These are phyloP conservation scores for Coemansia sp. DNA, from an alignment of 192 early-diverging fungal genomes.

Conservation along the genomic window DNA sequence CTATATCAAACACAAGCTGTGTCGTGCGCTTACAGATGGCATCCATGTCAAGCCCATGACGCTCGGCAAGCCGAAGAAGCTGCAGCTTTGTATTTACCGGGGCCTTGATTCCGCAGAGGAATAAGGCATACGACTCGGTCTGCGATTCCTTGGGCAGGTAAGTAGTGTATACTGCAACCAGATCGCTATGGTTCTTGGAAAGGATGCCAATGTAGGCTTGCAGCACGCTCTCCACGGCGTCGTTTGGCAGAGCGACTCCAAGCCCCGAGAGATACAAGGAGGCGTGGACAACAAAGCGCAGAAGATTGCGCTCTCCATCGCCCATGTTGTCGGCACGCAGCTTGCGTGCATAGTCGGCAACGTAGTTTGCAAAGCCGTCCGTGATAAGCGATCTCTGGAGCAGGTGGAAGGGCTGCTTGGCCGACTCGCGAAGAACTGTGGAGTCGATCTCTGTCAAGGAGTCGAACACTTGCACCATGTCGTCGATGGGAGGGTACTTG, in stretches of 20 bases:
- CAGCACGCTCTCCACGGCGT: slow-evolving; percentile 56
- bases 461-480: slow-evolving; percentile 19
- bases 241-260: slow-evolving; percentile 49
- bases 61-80: slow-evolving; percentile 46
- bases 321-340: slow-evolving; percentile 3
- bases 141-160: slow-evolving; percentile 53
- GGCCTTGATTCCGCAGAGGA: slow-evolving; percentile 47
- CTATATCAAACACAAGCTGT: slow-evolving; percentile 20
- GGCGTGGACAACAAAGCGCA: slow-evolving; percentile 72
- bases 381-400: slow-evolving; percentile 36
- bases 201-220: slow-evolving; percentile 56
- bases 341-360: slow-evolving; percentile 15
- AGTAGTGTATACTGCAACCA: slow-evolving; percentile 58
- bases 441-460: slow-evolving; percentile 26
- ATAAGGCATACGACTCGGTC: slow-evolving; percentile 55
- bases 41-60: slow-evolving; percentile 44
- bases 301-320: slow-evolving; percentile 37
- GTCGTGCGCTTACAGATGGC: slow-evolving; percentile 49
- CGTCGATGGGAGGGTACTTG: slow-evolving; percentile 24
- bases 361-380: slow-evolving; percentile 23
- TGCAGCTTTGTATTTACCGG: slow-evolving; percentile 33
- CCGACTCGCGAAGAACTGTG: slow-evolving; percentile 13
- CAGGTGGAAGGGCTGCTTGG: slow-evolving; percentile 30
- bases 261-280: slow-evolving; percentile 63
- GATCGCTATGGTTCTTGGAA: slow-evolving; percentile 27